phyloP scores from a whole-genome alignment of 768 basidiomycete genomes.

The Daedaleopsis sinensis region DNA sequence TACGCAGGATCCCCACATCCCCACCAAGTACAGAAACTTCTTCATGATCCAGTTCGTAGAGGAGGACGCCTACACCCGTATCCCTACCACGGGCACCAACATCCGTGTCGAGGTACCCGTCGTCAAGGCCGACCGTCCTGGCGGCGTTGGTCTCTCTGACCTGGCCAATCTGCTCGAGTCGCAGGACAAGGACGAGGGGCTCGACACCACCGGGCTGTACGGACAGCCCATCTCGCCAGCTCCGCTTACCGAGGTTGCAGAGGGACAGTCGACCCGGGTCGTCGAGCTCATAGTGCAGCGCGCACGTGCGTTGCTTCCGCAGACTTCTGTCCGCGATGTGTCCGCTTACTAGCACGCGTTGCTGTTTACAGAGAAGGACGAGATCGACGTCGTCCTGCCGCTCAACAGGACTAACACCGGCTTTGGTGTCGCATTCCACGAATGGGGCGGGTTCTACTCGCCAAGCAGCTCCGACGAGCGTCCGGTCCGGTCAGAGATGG shows the following conservation, averaged over 20 bases:
- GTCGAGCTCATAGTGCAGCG: slow-evolving; percentile 22
- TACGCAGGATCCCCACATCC: slow-evolving; percentile 18
- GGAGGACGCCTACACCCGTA: slow-evolving; percentile 8
- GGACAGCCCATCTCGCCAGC: background rate
- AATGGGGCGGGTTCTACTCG: slow-evolving; percentile 25
- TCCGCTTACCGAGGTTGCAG: background rate
- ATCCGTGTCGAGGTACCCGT: slow-evolving; percentile 35
- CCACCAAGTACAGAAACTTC: slow-evolving; percentile 41
- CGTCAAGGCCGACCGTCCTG: slow-evolving; percentile 24
- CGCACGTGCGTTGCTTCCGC: slow-evolving; percentile 10
- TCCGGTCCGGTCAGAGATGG: background rate
- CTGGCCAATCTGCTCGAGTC: slow-evolving; percentile 32
- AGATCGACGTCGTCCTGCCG: background rate
- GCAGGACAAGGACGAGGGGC: slow-evolving; percentile 8
- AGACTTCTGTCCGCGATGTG: background rate
- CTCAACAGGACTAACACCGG: background rate
- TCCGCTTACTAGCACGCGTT: no score
- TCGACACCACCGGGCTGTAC: background rate
- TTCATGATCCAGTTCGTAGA: slow-evolving; percentile 51
- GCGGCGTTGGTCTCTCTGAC: slow-evolving; percentile 39
- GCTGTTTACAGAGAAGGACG: background rate
- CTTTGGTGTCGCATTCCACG: slow-evolving; percentile 15
- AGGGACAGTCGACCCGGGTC: slow-evolving; percentile 1
- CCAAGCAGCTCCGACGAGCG: background rate
- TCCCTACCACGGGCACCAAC: slow-evolving; percentile 37